Percentiles rank a stretch among this genome's conserved stretches.
Conservation (phyloP, 1,284 basidiomycete species). For the Ustilago vetiveriae region DNA sequence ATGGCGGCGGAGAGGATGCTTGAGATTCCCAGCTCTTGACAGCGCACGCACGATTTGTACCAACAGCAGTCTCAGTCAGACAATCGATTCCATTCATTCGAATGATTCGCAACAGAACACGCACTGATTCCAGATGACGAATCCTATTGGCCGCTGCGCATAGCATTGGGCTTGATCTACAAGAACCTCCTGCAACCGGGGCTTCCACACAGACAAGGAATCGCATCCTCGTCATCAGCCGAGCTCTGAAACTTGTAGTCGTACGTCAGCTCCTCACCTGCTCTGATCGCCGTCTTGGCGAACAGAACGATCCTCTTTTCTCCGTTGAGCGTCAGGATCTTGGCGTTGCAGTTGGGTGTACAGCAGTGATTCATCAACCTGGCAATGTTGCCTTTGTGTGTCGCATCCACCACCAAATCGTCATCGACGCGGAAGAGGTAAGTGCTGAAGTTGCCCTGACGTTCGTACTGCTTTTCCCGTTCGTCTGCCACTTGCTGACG, state of each 20-base stretch:
- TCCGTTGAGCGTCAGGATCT: slow-evolving; percentile 97
- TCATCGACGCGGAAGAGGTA: slow-evolving; percentile 69
- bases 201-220: slow-evolving; percentile 69
- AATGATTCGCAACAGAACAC: too few relatives aligned
- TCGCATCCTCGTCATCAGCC: slow-evolving; percentile 65
- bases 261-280: slow-evolving; percentile 71
- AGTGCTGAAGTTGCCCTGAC: slow-evolving; percentile 63
- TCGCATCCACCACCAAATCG: slow-evolving; percentile 82
- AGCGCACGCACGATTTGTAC: too few relatives aligned
- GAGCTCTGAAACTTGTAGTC: slow-evolving; percentile 67
- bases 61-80: too few relatives aligned
- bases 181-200: slow-evolving; percentile 64
- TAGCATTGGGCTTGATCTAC: slow-evolving; percentile 13
- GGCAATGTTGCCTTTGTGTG: slow-evolving; percentile 94
- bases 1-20: background rate
- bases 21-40: background rate
- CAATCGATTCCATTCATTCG: too few relatives aligned
- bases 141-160: too few relatives aligned
- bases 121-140: too few relatives aligned
- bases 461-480: slow-evolving; percentile 92
- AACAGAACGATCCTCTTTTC: slow-evolving; percentile 99
- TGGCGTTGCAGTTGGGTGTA: slow-evolving; percentile 95
- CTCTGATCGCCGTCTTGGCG: slow-evolving; percentile 90
- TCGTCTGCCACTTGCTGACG: slow-evolving; percentile 95
- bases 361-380: slow-evolving; percentile 78